Conservation (phyloP, 2,329 filamentous ascomycete genomes). For the Clonostachys rosea region DNA sequence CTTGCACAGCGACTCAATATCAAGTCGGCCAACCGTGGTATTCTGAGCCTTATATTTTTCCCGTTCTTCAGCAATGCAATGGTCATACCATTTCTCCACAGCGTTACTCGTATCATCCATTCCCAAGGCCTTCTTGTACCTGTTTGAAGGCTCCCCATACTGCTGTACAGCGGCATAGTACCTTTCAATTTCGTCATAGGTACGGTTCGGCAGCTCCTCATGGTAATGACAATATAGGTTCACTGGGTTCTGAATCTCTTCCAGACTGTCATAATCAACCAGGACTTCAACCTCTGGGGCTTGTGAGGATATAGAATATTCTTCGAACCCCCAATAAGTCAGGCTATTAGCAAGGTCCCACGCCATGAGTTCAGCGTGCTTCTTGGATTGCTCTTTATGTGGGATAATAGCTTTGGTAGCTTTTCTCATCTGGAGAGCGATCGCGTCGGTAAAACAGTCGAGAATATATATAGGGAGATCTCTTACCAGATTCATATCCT, state of each 20-base stretch:
- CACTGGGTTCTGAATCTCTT: slow-evolving; percentile 34
- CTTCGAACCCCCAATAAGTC: slow-evolving; percentile 6
- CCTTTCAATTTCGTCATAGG: slow-evolving; percentile 5
- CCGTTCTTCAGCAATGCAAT: slow-evolving; percentile 2
- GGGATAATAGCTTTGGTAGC: too few species aligned
- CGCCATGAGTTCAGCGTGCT: slow-evolving; percentile 9
- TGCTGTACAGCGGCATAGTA: slow-evolving; percentile 7
- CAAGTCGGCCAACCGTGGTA: not conserved
- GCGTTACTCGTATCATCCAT: too few species aligned
- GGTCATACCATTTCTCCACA: slow-evolving; percentile 7
- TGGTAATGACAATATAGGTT: slow-evolving; percentile 38
- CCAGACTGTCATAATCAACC: slow-evolving; percentile 27
- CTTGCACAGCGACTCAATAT: not conserved
- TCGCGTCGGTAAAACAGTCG: too few species aligned
- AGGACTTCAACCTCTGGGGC: slow-evolving; percentile 17
- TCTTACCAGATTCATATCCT: not conserved
- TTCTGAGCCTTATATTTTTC: not conserved
- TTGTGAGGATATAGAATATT: too few species aligned
- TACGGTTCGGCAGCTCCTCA: slow-evolving; percentile 12
- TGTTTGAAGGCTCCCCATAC: not conserved
- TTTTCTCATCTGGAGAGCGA: too few species aligned
- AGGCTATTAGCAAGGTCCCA: slow-evolving; percentile 11
- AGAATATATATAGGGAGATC: too few species aligned
- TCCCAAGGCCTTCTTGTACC: slow-evolving; percentile 1
- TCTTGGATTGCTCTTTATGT: too few species aligned